phyloP scores from a whole-genome alignment of 2,329 filamentous ascomycete genomes.

The Xylariaceae sp. region DNA sequence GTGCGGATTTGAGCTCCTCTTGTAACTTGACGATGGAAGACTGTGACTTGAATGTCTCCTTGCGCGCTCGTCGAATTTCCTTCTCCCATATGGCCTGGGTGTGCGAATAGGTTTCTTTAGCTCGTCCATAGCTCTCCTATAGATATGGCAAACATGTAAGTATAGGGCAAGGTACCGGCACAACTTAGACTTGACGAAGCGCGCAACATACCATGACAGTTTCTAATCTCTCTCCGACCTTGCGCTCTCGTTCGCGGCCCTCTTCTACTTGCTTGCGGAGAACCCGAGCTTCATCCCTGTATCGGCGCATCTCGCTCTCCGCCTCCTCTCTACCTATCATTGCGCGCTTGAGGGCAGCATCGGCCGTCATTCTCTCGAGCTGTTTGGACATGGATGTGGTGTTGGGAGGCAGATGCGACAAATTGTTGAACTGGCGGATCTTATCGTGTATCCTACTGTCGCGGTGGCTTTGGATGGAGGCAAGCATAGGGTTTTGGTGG shows the following conservation, averaged over 20 bases:
- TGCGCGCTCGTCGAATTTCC: conserved; percentile 71
- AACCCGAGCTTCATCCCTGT: conserved; percentile 64
- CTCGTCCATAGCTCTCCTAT: conserved; percentile 73
- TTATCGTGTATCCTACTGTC: conserved; percentile 46
- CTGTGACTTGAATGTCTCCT: conserved; percentile 78
- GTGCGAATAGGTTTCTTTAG: conserved; percentile 73
- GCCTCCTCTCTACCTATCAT: conserved; percentile 75
- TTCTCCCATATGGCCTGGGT: conserved; percentile 75
- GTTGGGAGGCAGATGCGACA: conserved; percentile 30
- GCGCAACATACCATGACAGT: conserved; percentile 67
- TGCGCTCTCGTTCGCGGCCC: conserved; percentile 68
- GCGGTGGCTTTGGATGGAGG: conserved; percentile 33
- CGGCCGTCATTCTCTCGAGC: conserved; percentile 68
- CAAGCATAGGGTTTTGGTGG: conserved; percentile 34
- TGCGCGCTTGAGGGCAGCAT: conserved; percentile 70
- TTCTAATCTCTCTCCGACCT: conserved; percentile 71
- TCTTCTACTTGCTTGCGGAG: conserved; percentile 69
- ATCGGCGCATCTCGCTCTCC: conserved; percentile 69
- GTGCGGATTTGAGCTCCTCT: conserved; percentile 72
- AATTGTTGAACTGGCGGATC: conserved; percentile 44
- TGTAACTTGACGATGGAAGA: conserved; percentile 73
- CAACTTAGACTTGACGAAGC: not conserved
- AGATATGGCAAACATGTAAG: conserved; percentile 17
- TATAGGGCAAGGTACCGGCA: not conserved
- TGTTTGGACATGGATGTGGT: conserved; percentile 55